Evolutionary conservation across 805 yeast genomes (phyloP), one percentile per base, ranked within the genome.

Genomic region (Starmerella ratchasimensis): DNA sequence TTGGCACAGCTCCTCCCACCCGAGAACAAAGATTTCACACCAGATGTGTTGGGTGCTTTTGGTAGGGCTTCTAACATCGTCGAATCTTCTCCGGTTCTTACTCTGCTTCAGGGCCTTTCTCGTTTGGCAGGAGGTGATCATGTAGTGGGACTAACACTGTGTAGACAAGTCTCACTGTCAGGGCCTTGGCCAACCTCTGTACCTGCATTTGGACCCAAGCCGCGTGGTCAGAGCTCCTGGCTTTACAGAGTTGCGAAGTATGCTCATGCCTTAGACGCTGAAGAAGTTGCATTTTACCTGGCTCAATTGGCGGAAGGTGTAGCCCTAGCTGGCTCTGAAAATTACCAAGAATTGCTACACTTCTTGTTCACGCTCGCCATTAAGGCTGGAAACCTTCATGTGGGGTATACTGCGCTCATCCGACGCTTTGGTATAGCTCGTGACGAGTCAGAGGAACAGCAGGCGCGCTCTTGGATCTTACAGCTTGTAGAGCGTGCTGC

Each of bases 331-430:
- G 26, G n/a, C 5, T 29, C 19, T 6, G 19, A 32, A 5, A 14
- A 17, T 4, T 3, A 26, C 13, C 16, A 17, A 3, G 23, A 11
- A 2, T 14, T 31, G 18, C 34, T 22, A 8, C 34, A 29, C 11
- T 16, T 15, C 15, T 14, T 42, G 17, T 43, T 55, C 28, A 41
- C 38, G 2, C 28, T 55, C 23, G 50, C 63, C 8, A 42, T 62
- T n/a, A 53, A 51, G 25, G 39, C 52, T 8, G 45, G 55, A 27
- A 52, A 57, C 34, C 53, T 57, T 33, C 54, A 53, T 13, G 49
- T 48, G 20, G 65, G 64, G 3, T 62, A 59, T 36, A 44, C 45
- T 7, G 62, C 66, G 5, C 35, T 65, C 22, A 36, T 34, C 2
- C 38, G 47, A 11, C 31, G 41, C 16, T 42, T 22, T 31, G 16